Evolutionary conservation across 192 early-diverging fungal species (phyloP), one percentile per base, ranked within the genome.

Genomic region (Gaertneriomyces sp.): DNA sequence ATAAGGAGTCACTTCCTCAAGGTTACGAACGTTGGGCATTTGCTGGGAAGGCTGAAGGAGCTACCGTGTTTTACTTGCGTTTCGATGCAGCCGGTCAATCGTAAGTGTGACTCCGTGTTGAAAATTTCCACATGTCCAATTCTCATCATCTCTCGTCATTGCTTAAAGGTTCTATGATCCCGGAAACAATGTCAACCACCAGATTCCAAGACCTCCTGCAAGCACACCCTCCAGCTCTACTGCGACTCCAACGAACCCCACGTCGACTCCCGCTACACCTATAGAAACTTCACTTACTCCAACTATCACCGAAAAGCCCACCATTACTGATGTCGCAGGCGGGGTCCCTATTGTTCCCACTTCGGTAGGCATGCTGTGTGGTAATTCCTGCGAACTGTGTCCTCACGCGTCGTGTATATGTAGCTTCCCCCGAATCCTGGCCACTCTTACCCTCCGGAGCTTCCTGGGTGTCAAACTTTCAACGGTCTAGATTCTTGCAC

Each of bases 11-110:
- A 49, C 12, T 12, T 49, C 14, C 12, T 12, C 47, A 12, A 17
- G 47, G 47, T n/a, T 49, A 17, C 14, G 47, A 49, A 49, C 47
- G 47, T 17, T 49, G 47, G 47, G 16, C 47, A 17, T 49, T 49
- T 17, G 47, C 47, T 1, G 47, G 47, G 14, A 49, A 49, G 12
- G 47, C 47, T 49, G 14, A 12, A 2, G 47, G 14, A 12, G 47
- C 14, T 49, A 17, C 16, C 47, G 47, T 1, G 25, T 33, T 33
- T 33, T 33, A 33, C 25, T 33, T 33, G 25, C 25, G 25, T 33
- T 33, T 33, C 25, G 25, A 33, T 33, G 25, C 25, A 33, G 25
- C 25, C 0, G 25, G 25, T 33, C 25, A 33, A 33, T 33, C 25
- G 25, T 33, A 33, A 33, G 25, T 33, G 25, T 33, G 25, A 33